These are phyloP conservation scores for Auricularia auricula-judae DNA, from an alignment of 768 basidiomycete species.

Conservation along the genomic window DNA sequence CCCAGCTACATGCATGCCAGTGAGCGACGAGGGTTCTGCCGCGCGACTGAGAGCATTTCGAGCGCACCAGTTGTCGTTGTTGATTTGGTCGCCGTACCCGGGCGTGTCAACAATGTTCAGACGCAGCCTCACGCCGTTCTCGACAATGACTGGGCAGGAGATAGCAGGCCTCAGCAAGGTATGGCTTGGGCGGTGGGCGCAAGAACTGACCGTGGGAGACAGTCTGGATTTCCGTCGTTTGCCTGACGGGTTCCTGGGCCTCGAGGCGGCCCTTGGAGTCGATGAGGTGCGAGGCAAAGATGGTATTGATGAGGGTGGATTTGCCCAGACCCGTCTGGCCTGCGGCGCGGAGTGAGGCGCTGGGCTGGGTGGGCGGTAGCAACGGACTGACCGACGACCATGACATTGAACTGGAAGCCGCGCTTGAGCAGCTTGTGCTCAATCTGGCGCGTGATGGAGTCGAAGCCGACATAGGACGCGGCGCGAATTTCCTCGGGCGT, in stretches of 20 bases:
- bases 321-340: constrained; percentile 98
- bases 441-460: constrained; percentile 93
- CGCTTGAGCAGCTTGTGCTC: constrained; percentile 99
- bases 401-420: constrained; percentile 99
- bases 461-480: constrained; percentile 92
- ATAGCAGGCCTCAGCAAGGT: background rate
- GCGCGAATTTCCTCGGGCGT: constrained; percentile 73
- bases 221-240: constrained; percentile 95
- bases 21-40: background rate
- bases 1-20: constrained; percentile 60
- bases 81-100: constrained; percentile 95
- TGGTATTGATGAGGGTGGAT: constrained; percentile 97
- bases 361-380: constrained; percentile 4
- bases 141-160: constrained; percentile 63
- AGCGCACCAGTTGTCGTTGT: constrained; percentile 90
- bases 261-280: constrained; percentile 92
- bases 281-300: constrained; percentile 96
- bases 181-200: background rate
- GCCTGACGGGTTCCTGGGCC: constrained; percentile 79
- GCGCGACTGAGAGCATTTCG: background rate
- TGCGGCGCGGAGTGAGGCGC: constrained; percentile 20
- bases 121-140: constrained; percentile 89
- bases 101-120: constrained; percentile 99
- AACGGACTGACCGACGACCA: constrained; percentile 73
- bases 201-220: constrained; percentile 74